These are phyloP conservation scores for Neonectria hederae DNA, from an alignment of 2,329 filamentous ascomycete species.

Conservation along the genomic window DNA sequence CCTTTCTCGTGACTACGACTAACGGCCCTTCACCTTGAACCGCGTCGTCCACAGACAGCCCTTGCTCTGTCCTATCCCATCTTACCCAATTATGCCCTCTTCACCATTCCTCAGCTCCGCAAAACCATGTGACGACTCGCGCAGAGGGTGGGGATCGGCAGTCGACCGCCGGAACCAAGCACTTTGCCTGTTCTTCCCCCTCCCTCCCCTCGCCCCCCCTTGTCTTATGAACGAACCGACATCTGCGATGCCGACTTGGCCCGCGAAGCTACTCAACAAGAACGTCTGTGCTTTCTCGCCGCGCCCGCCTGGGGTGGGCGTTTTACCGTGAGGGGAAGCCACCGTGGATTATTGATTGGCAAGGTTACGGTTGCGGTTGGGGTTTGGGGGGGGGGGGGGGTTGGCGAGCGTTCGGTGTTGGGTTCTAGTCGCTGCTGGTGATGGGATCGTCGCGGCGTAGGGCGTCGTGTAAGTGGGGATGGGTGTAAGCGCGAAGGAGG, in stretches of 20 bases:
- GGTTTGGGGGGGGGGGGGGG: too few relatives aligned
- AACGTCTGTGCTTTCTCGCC: neutral
- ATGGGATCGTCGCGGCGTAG: conserved; percentile 36
- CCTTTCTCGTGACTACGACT: neutral
- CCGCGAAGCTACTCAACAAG: neutral
- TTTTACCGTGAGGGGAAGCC: too few relatives aligned
- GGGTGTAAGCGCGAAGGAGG: neutral
- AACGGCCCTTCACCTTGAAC: too few relatives aligned
- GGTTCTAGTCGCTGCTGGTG: conserved; percentile 1
- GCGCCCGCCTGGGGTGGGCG: too few relatives aligned
- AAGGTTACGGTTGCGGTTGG: neutral
- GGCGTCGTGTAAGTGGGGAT: conserved; percentile 30
- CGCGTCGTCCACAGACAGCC: neutral
- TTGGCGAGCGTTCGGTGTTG: neutral
- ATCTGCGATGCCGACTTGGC: conserved; percentile 9
- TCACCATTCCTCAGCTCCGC: neutral
- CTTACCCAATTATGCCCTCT: neutral
- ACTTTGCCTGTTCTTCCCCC: neutral
- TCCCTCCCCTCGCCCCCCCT: neutral
- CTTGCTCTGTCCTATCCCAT: neutral
- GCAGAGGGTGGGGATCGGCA: conserved; percentile 15
- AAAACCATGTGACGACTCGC: conserved; percentile 16
- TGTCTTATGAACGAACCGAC: neutral
- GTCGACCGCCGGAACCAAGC: conserved; percentile 2
- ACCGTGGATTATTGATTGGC: too few relatives aligned